Conservation (phyloP, 768 basidiomycete genomes). For the Phylloporus arenicola region DNA sequence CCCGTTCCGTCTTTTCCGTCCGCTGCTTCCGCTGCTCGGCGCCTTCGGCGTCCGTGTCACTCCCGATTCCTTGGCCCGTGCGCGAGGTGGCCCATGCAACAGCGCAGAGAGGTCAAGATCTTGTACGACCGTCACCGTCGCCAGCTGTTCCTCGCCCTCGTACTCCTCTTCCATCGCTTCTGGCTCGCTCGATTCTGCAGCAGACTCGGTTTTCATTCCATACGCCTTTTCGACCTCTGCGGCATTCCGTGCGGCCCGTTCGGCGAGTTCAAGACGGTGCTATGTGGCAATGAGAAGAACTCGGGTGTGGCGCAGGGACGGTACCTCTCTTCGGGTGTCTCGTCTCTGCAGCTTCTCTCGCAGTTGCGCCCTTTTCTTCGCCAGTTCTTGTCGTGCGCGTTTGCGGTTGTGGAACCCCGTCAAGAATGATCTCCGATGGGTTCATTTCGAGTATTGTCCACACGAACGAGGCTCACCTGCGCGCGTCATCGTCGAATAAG, state of each 20-base stretch:
- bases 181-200: slow-evolving; percentile 27
- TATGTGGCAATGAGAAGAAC: slow-evolving; percentile 30
- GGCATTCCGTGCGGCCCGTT: slow-evolving; percentile 75
- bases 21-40: slow-evolving; percentile 61
- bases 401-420: slow-evolving; percentile 95
- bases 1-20: slow-evolving; percentile 66
- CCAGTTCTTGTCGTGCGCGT: slow-evolving; percentile 73
- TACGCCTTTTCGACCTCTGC: slow-evolving; percentile 72
- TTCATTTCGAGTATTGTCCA: slow-evolving; percentile 13
- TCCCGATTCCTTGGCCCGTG: slow-evolving; percentile 11
- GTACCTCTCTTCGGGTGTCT: slow-evolving; percentile 74
- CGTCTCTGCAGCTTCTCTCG: slow-evolving; percentile 71
- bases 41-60: slow-evolving; percentile 37
- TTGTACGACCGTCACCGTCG: slow-evolving; percentile 88
- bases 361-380: slow-evolving; percentile 66
- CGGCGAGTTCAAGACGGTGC: slow-evolving; percentile 74
- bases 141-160: slow-evolving; percentile 77
- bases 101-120: slow-evolving; percentile 77
- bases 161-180: slow-evolving; percentile 59
- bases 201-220: slow-evolving; percentile 28
- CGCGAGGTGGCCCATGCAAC: slow-evolving; percentile 40
- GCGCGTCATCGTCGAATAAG: slow-evolving; percentile 80
- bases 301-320: not conserved
- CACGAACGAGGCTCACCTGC: slow-evolving; percentile 45
- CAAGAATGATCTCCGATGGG: slow-evolving; percentile 65